phyloP scores from a whole-genome alignment of 2,329 filamentous ascomycete species.

The Colletotrichum acutatum region DNA sequence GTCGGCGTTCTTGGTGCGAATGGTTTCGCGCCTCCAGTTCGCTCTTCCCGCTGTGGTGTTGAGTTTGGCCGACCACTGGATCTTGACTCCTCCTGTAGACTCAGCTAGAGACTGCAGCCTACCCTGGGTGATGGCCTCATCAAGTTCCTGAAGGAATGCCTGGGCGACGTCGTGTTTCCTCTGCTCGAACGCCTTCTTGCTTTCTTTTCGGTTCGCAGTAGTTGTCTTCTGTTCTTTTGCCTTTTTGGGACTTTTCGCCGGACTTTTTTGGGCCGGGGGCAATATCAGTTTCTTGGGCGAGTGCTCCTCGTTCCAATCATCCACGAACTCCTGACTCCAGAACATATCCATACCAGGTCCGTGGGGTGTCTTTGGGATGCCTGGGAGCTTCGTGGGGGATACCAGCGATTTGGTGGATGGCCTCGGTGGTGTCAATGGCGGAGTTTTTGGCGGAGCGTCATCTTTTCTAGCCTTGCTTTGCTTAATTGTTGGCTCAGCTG shows the following conservation, averaged over 20 bases:
- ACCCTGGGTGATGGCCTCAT: slow-evolving; percentile 70
- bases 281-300: slow-evolving; percentile 58
- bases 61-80: slow-evolving; percentile 82
- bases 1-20: slow-evolving; percentile 46
- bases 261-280: slow-evolving; percentile 37
- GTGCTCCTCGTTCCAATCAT: slow-evolving; percentile 73
- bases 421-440: slow-evolving; percentile 37
- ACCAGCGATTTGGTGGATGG: slow-evolving; percentile 36
- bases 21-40: slow-evolving; percentile 74
- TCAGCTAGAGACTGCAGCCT: slow-evolving; percentile 67
- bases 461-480: not conserved
- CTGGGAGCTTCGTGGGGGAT: slow-evolving; percentile 45
- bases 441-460: not conserved
- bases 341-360: slow-evolving; percentile 66
- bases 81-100: slow-evolving; percentile 75
- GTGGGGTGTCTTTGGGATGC: slow-evolving; percentile 65
- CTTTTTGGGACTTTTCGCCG: slow-evolving; percentile 43
- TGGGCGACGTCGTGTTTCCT: slow-evolving; percentile 72
- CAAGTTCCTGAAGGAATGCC: slow-evolving; percentile 75
- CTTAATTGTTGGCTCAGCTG: not conserved
- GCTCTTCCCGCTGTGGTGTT: slow-evolving; percentile 83
- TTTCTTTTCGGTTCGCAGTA: slow-evolving; percentile 47
- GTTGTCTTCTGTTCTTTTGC: slow-evolving; percentile 33
- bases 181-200: slow-evolving; percentile 71
- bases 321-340: slow-evolving; percentile 68